Conservation (phyloP, 768 basidiomycete species). For the Lactifluus pinguis region DNA sequence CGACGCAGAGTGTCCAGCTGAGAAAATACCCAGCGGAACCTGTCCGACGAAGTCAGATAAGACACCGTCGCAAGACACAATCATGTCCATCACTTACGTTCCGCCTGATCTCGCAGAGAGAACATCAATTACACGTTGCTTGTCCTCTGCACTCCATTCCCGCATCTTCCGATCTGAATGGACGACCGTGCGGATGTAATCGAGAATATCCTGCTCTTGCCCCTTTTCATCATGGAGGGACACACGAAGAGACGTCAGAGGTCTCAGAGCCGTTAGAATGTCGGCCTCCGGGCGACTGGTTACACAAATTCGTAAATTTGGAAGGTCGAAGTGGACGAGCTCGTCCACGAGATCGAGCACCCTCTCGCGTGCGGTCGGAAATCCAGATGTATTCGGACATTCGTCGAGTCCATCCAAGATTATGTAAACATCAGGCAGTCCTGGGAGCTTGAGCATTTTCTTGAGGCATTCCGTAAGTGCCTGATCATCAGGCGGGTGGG, state of each 20-base stretch:
- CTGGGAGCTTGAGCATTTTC: not conserved
- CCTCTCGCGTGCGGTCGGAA: not conserved
- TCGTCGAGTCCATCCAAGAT: constrained; percentile 1
- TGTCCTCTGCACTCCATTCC: not conserved
- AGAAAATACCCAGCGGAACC: not conserved
- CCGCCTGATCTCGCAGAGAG: not conserved
- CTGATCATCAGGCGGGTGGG: not conserved
- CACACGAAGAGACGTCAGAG: not conserved
- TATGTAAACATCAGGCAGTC: not conserved
- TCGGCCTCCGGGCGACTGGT: not conserved
- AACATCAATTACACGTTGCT: not conserved
- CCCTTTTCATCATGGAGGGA: not conserved
- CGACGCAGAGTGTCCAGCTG: not conserved
- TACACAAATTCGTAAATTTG: not conserved
- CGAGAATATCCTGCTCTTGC: not conserved
- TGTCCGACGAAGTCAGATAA: not conserved
- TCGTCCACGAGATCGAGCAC: not conserved
- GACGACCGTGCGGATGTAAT: not conserved
- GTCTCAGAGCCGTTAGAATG: not conserved
- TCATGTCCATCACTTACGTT: not conserved
- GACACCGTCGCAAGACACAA: not conserved
- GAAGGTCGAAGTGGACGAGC: not conserved
- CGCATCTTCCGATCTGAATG: not conserved
- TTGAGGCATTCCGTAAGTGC: not conserved
- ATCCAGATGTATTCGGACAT: not conserved